Evolutionary conservation across 2,329 filamentous ascomycete species (phyloP), one percentile per base, ranked within the genome.

Genomic region (Colletotrichum sansevieriae): DNA sequence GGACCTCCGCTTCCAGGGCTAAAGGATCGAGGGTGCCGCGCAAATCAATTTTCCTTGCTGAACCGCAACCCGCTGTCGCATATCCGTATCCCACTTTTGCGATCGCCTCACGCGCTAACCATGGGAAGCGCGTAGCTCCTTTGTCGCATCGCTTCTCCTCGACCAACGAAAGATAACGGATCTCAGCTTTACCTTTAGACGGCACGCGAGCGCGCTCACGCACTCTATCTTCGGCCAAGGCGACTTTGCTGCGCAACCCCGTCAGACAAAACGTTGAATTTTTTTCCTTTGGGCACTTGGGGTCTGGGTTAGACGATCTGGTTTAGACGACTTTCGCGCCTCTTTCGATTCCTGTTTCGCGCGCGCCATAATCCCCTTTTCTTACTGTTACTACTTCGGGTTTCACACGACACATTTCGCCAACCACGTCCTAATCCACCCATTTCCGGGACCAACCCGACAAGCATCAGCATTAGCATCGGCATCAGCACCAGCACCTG

Each of bases 281-380:
- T 29, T 68, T 70, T 59, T 71, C 71, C 69, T 76, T 78, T 75
- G 73, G 74, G 74, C 74, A 62, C 59, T 58, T 63, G 41, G 63
- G 57, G n/a, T 75, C 74, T 76, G 76, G 76, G 73, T 78, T 81
- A 81, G 79, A 81, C 77, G 77, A 76, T 73, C 76, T 75, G 78
- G 75, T 78, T 80, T 81, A 81, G 79, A 81, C 76, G 75, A 62
- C 51, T 46, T 51, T 52, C 39, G 51, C 65, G 59, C 64, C 70
- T 70, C 61, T 61, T 68, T 65, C 62, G 51, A 69, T 69, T 63
- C 52, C 56, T 43, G 18, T 66, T 58, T 64, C 56, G 54, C 60
- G 62, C 65, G 59, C 69, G 47, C 63, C 65, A 61, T 68, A 71
- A 65, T 71, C 70, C 66, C 67, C 60, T 63, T 62, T 58, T 44